Percentiles rank a stretch among this genome's conserved stretches.
Conservation (phyloP, 164 flowering plant genomes). For the Magnolia sinica region DNA sequence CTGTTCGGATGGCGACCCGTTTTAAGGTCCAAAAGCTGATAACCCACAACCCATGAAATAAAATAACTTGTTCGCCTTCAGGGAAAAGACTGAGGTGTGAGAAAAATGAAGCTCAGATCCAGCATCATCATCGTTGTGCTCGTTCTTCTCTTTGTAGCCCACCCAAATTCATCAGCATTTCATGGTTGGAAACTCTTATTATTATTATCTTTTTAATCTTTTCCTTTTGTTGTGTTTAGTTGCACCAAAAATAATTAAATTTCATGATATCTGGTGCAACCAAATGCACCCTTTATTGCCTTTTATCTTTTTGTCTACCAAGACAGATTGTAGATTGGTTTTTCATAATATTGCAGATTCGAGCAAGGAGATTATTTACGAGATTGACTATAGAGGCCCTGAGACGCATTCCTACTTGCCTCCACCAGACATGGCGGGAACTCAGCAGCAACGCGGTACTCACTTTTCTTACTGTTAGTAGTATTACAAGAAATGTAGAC, state of each 20-base stretch:
- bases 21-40: conserved; percentile 27
- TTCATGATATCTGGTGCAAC: neutral
- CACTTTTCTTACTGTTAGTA: too few relatives aligned
- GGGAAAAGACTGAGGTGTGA: neutral
- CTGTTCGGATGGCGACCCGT: conserved; percentile 43
- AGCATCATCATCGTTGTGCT: conserved; percentile 10
- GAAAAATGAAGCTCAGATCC: conserved; percentile 41
- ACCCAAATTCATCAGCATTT: conserved; percentile 16
- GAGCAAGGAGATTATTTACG: conserved; percentile 41
- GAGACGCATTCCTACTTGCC: conserved; percentile 72
- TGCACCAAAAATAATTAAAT: too few relatives aligned
- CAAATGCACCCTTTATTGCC: neutral
- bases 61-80: neutral
- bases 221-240: neutral
- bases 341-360: neutral
- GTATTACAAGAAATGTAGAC: neutral
- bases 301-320: neutral
- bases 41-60: neutral
- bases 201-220: neutral
- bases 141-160: conserved; percentile 18
- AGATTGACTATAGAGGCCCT: conserved; percentile 88
- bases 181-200: conserved; percentile 25
- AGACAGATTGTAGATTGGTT: neutral
- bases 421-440: conserved; percentile 36
- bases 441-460: neutral